These are phyloP conservation scores for Sarocladium kiliense DNA, from an alignment of 2,329 filamentous ascomycete species.

Conservation along the genomic window DNA sequence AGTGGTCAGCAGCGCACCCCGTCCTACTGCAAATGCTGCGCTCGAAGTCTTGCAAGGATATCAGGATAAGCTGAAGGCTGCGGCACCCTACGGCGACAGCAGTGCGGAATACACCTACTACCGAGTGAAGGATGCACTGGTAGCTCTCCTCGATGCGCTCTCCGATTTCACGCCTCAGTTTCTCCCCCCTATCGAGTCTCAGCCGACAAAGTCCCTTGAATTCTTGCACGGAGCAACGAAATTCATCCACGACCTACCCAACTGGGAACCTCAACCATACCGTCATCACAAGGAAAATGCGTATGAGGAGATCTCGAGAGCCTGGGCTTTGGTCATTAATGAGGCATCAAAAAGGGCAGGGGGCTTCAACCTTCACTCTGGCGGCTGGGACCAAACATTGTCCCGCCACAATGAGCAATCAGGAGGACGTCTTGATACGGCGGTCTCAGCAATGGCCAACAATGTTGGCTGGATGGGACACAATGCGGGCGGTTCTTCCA, in stretches of 20 bases:
- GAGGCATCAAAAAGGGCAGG: slow-evolving; percentile 89
- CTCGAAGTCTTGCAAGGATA: slow-evolving; percentile 79
- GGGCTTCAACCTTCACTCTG: slow-evolving; percentile 83
- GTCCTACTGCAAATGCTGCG: slow-evolving; percentile 78
- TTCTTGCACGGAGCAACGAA: slow-evolving; percentile 89
- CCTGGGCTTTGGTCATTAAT: slow-evolving; percentile 86
- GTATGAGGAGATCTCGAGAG: slow-evolving; percentile 91
- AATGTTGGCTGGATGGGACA: slow-evolving; percentile 74
- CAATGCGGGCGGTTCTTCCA: slow-evolving; percentile 18
- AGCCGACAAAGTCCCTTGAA: slow-evolving; percentile 75
- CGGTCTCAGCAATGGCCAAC: slow-evolving; percentile 69
- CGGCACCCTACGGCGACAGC: slow-evolving; percentile 81
- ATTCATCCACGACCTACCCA: slow-evolving; percentile 80
- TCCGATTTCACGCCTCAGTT: slow-evolving; percentile 95
- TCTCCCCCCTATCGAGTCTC: slow-evolving; percentile 82
- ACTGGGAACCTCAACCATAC: slow-evolving; percentile 86
- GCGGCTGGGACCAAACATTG: slow-evolving; percentile 87
- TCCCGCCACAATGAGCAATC: slow-evolving; percentile 84
- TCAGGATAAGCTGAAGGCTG: slow-evolving; percentile 67
- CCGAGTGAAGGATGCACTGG: slow-evolving; percentile 75
- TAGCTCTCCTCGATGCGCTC: slow-evolving; percentile 79
- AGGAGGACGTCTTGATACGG: slow-evolving; percentile 73
- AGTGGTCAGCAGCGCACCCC: slow-evolving; percentile 76
- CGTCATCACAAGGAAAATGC: slow-evolving; percentile 91
- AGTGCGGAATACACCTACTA: slow-evolving; percentile 94